Percentiles rank a stretch among this genome's conserved stretches.
These are phyloP conservation scores for Hirsutella thompsonii DNA, from an alignment of 2,329 filamentous ascomycete species.

Conservation along the genomic window DNA sequence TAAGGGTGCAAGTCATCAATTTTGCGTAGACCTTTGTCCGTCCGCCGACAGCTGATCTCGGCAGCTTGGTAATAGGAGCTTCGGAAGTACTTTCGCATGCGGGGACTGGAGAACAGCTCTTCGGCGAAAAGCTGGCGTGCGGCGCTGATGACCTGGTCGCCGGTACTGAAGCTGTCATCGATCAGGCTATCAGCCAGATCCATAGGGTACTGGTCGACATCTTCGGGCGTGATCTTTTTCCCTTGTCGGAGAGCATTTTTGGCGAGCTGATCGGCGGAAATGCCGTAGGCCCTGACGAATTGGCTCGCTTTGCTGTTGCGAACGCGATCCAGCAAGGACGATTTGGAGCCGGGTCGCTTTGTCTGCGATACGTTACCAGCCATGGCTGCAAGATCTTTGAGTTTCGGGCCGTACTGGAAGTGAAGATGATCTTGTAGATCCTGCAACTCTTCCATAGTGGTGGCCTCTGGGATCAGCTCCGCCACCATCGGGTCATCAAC, in stretches of 20 bases:
- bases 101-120: slow-evolving; percentile 76
- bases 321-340: slow-evolving; percentile 71
- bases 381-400: slow-evolving; percentile 64
- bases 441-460: slow-evolving; percentile 88
- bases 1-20: slow-evolving; percentile 94
- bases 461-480: slow-evolving; percentile 66
- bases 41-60: slow-evolving; percentile 75
- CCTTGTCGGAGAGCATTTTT: slow-evolving; percentile 72
- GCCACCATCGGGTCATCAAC: slow-evolving; percentile 66
- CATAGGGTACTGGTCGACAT: slow-evolving; percentile 65
- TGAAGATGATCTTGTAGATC: slow-evolving; percentile 94
- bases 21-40: slow-evolving; percentile 83
- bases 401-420: slow-evolving; percentile 76
- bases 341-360: slow-evolving; percentile 74
- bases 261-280: slow-evolving; percentile 77
- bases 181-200: slow-evolving; percentile 75
- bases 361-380: slow-evolving; percentile 50
- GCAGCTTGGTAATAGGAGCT: slow-evolving; percentile 73
- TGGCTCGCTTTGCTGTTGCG: slow-evolving; percentile 68
- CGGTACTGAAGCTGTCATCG: slow-evolving; percentile 61
- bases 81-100: slow-evolving; percentile 78
- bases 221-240: slow-evolving; percentile 71
- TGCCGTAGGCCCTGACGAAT: slow-evolving; percentile 80
- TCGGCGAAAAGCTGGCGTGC: slow-evolving; percentile 84
- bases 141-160: slow-evolving; percentile 61